Base-by-base conservation (phyloP, 805 yeast species). In the Candida cerambycidarum region DNA sequence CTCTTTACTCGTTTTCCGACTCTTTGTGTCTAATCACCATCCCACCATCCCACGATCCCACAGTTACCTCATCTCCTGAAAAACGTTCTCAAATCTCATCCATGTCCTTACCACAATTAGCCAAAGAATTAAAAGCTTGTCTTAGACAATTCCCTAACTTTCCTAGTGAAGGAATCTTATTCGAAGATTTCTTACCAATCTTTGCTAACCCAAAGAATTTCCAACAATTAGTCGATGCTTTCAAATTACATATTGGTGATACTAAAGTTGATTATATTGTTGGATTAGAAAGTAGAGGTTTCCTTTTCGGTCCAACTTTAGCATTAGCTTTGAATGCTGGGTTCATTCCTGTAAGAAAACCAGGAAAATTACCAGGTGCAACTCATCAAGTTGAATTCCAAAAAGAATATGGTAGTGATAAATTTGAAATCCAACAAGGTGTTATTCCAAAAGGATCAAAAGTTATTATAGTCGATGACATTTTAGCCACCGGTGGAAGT, bases 401-500 rank as follows among this genome's bases (percentile, higher is more conserved):
- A 56, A 93, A 93, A 74, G 99, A 93, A 68, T 93, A 93, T 67
- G 99, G 98, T 59, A 69, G 74, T 47, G 99, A 93, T 67, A 77
- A 70, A 41, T 89, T 93, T 61, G 96, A 89, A 64, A 81, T 93
- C 67, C 99, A 93, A 72, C 72, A 75, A 50, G 90, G 78, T 43
- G 80, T 92, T 28, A 80, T 93, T 52, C 84, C 88, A 51, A 75
- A 76, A 48, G 95, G 92, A 29, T 78, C 95, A 37, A 85, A 77
- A 45, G 93, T 93, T 21, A 71, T 92, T 29, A 77, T 93, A 51
- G 95, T 93, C 29, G 99, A 93, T 66, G 99, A 93, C 60, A 89
- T 93, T 57, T 85, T 93, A 62, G 99, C 99, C 38, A 93, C 99
- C 29, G 98, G 98, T 49, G 99, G 99, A 30, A 85, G 95, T 54